A percentile compares a stretch with the other conserved stretches of the same genome.
phyloP scores from a whole-genome alignment of 2,329 filamentous ascomycete species.

The Phyllosticta ampelicida region DNA sequence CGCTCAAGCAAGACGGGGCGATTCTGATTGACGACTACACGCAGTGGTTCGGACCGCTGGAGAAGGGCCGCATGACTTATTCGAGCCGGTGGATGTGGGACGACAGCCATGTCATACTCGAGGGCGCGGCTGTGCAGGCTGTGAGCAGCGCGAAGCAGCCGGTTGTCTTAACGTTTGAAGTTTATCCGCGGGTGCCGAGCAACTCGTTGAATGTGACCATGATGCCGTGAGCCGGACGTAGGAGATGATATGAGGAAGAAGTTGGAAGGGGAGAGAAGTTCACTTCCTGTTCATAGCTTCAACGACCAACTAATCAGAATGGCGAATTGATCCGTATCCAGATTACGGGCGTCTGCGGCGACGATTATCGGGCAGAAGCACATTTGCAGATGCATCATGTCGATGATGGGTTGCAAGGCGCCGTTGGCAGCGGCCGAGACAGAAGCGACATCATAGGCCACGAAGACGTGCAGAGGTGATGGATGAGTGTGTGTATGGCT shows the following conservation, averaged over 20 bases:
- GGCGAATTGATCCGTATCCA: not conserved
- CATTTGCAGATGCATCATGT: not conserved
- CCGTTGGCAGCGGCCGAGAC: not conserved
- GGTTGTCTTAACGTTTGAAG: conserved; percentile 44
- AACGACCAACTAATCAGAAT: not conserved
- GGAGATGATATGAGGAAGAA: not conserved
- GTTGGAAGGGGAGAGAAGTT: not conserved
- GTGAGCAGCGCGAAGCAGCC: conserved; percentile 36
- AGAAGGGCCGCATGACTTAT: conserved; percentile 40
- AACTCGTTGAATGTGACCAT: conserved; percentile 42
- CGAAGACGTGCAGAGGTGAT: conserved; percentile 3
- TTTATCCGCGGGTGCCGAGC: conserved; percentile 40
- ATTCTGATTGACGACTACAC: conserved; percentile 49
- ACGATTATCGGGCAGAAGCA: not conserved
- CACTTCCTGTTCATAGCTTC: conserved; percentile 4
- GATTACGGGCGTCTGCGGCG: not conserved
- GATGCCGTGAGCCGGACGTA: conserved; percentile 22
- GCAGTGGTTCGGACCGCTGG: conserved; percentile 40
- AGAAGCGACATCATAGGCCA: conserved; percentile 7
- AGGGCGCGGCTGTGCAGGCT: conserved; percentile 33
- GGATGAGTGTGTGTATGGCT: not conserved
- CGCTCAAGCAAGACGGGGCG: conserved; percentile 37
- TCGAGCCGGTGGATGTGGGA: conserved; percentile 44
- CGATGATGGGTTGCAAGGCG: not conserved
- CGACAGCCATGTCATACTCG: conserved; percentile 36